Percentiles rank a stretch among this genome's conserved stretches.
Conservation (phyloP, 2,329 filamentous ascomycete genomes). For the Tympanopsis confertula region DNA sequence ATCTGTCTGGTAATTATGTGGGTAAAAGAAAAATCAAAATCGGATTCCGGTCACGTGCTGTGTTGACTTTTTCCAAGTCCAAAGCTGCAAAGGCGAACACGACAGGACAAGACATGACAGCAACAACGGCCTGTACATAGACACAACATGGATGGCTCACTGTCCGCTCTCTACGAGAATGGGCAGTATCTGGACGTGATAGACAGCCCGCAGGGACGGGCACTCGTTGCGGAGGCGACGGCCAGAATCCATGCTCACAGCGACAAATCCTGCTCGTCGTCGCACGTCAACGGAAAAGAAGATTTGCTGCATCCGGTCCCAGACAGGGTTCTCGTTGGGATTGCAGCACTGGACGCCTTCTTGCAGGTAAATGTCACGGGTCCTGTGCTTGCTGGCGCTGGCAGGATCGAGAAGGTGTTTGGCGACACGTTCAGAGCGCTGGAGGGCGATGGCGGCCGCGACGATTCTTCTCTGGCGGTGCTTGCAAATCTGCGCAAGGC, state of each 20-base stretch:
- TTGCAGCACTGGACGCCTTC: conserved; percentile 66
- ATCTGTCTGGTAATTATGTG: too few relatives aligned
- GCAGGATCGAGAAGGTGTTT: conserved; percentile 21
- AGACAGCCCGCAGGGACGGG: not conserved
- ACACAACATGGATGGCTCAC: not conserved
- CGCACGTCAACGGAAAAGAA: too few relatives aligned
- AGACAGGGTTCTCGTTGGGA: conserved; percentile 50
- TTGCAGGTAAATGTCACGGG: conserved; percentile 82
- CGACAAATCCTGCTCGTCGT: too few relatives aligned
- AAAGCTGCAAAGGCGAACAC: too few relatives aligned
- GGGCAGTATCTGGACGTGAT: not conserved
- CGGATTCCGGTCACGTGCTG: too few relatives aligned
- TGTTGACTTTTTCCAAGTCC: too few relatives aligned
- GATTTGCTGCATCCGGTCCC: too few relatives aligned
- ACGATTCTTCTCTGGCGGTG: conserved; percentile 2
- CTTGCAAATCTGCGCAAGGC: conserved; percentile 34
- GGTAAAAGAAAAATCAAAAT: too few relatives aligned
- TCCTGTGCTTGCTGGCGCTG: conserved; percentile 47
- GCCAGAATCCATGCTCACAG: too few relatives aligned
- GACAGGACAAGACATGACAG: too few relatives aligned
- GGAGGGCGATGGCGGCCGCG: conserved; percentile 4
- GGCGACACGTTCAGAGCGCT: conserved; percentile 22
- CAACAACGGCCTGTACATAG: too few relatives aligned
- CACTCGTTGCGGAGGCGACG: too few relatives aligned
- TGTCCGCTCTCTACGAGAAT: not conserved